Evolutionary conservation across 2,329 filamentous ascomycete species (phyloP).

Genomic region (Calonectria ilicicola): DNA sequence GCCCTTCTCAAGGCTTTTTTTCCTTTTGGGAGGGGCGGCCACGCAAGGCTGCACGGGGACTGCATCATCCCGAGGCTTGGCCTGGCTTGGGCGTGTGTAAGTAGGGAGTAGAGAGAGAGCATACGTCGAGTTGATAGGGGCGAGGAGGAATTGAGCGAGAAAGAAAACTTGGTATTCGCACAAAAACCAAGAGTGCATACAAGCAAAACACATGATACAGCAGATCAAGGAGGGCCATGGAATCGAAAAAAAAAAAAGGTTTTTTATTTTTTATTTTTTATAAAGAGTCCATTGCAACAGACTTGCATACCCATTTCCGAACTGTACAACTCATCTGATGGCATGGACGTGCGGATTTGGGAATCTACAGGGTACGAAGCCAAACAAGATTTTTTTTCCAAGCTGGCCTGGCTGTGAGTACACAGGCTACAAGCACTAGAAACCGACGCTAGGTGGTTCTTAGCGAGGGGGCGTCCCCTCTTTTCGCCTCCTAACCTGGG

Average conservation of each 20-base stretch:
- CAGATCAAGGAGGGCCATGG: neutral
- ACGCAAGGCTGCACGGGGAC: constrained; percentile 9
- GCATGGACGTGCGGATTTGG: constrained; percentile 4
- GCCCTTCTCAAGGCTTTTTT: neutral
- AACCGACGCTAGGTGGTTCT: constrained; percentile 16
- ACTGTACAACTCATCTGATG: constrained; percentile 1
- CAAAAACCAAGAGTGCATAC: neutral
- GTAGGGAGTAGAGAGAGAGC: neutral
- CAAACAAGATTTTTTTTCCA: constrained; percentile 3
- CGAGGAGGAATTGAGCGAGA: neutral
- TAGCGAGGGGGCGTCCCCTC: constrained; percentile 20
- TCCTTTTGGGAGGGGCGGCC: neutral
- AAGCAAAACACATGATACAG: neutral
- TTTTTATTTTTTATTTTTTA: too few species aligned
- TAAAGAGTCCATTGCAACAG: neutral
- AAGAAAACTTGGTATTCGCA: neutral
- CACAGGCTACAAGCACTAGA: constrained; percentile 11
- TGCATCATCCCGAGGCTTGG: neutral
- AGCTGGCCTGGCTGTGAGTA: neutral
- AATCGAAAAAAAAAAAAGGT: neutral
- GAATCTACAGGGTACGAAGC: neutral
- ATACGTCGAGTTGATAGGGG: neutral
- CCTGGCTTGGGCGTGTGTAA: neutral
- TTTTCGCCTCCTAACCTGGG: constrained; percentile 12
- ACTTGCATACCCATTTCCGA: neutral